A percentile compares a stretch with the other conserved stretches of the same genome.
These are phyloP conservation scores for Irpex sp. DNA, from an alignment of 1,284 basidiomycete species.

Conservation along the genomic window DNA sequence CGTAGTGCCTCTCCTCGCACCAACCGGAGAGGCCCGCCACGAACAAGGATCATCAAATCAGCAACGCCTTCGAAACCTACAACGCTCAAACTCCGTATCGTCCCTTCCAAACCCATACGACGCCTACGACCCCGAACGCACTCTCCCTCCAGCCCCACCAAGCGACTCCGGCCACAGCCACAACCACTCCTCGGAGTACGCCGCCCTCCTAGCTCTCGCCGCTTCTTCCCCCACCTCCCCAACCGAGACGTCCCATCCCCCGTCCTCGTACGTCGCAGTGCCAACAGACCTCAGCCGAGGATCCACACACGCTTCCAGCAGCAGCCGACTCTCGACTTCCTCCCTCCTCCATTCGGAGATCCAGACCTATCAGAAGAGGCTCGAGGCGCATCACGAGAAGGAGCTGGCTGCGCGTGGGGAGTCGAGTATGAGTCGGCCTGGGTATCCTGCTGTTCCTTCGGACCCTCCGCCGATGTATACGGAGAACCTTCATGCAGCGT, in stretches of 20 bases:
- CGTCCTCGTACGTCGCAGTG: slow-evolving; percentile 7
- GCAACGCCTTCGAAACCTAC: slow-evolving; percentile 5
- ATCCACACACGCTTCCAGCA: slow-evolving; percentile 9
- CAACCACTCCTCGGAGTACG: background rate
- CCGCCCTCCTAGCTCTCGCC: slow-evolving; percentile 2
- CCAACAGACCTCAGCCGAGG: slow-evolving; percentile 15
- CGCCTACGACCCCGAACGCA: slow-evolving; percentile 10
- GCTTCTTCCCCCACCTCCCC: slow-evolving; percentile 7
- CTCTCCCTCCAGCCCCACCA: slow-evolving; percentile 7
- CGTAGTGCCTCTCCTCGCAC: background rate
- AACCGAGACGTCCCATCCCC: slow-evolving; percentile 12
- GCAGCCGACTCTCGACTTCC: background rate
- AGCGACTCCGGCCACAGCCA: background rate
- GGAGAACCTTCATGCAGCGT: slow-evolving; percentile 2
- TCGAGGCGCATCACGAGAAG: slow-evolving; percentile 24
- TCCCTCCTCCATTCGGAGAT: slow-evolving; percentile 15
- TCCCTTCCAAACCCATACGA: slow-evolving; percentile 23
- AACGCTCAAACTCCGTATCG: slow-evolving; percentile 4
- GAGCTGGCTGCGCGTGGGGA: slow-evolving; percentile 8
- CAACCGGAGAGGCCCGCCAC: background rate
- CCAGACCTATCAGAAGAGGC: slow-evolving; percentile 22
- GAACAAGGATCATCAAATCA: background rate
- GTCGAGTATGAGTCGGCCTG: slow-evolving; percentile 10
- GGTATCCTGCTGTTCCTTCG: slow-evolving; percentile 11
- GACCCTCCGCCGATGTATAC: slow-evolving; percentile 24